These are phyloP conservation scores for Phaffia australis DNA, from an alignment of 768 basidiomycete species.

Conservation along the genomic window DNA sequence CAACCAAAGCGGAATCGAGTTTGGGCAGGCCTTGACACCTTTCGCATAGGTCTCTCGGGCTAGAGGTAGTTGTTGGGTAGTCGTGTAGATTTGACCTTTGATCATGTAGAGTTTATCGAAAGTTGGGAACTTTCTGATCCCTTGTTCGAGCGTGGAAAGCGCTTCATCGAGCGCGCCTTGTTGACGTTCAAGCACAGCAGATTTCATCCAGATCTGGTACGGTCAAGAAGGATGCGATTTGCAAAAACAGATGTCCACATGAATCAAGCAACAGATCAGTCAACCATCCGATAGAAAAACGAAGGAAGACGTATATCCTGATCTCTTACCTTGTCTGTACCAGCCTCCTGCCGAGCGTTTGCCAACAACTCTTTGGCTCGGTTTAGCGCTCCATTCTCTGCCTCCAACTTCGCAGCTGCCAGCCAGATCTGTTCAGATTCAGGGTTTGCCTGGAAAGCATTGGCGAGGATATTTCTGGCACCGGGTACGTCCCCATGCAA, in stretches of 20 bases:
- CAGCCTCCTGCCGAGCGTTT: conserved; percentile 78
- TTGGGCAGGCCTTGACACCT: conserved; percentile 77
- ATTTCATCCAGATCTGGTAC: conserved; percentile 95
- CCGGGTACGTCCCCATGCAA: conserved; percentile 72
- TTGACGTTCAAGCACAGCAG: conserved; percentile 85
- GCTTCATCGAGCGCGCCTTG: conserved; percentile 65
- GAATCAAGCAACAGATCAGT: background rate
- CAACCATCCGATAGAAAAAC: conserved; percentile 11
- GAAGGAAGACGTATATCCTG: background rate
- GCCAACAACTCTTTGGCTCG: conserved; percentile 77
- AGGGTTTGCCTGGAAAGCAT: conserved; percentile 85
- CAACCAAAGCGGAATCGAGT: conserved; percentile 76
- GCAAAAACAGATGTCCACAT: background rate
- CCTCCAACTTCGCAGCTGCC: conserved; percentile 91
- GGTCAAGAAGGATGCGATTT: background rate
- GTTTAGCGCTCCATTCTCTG: conserved; percentile 80
- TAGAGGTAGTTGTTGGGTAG: conserved; percentile 47
- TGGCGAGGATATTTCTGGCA: conserved; percentile 78
- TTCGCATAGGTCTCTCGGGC: conserved; percentile 73
- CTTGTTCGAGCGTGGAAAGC: conserved; percentile 60
- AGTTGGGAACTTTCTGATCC: conserved; percentile 71
- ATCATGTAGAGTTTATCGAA: conserved; percentile 95
- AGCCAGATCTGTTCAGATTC: conserved; percentile 97
- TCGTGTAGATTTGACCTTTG: conserved; percentile 76
- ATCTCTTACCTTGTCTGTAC: conserved; percentile 67